phyloP scores from a whole-genome alignment of 2,329 filamentous ascomycete species.

The Cordyceps tenuipes region DNA sequence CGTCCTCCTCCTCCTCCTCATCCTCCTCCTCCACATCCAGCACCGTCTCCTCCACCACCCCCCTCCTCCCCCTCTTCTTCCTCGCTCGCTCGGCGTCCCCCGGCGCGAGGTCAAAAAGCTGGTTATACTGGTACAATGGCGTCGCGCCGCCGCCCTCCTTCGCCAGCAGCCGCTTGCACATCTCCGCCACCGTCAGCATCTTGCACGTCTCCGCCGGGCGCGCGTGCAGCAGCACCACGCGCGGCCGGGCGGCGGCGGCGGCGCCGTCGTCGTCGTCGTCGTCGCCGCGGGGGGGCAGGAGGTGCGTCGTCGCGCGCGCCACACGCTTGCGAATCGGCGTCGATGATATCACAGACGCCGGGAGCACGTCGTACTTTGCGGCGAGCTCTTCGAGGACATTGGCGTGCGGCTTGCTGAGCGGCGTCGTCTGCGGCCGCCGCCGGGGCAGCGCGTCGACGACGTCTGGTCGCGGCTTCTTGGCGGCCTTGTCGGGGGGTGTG shows the following conservation, averaged over 20 bases:
- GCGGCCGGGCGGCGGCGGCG: conserved; percentile 12
- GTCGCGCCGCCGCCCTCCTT: conserved; percentile 30
- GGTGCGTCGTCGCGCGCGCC: conserved; percentile 34
- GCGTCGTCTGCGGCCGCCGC: background rate
- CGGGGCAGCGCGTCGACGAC: background rate
- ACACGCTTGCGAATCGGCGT: conserved; percentile 51
- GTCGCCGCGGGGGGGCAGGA: conserved; percentile 22
- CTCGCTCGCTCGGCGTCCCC: conserved; percentile 20
- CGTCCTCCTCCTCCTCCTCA: conserved; percentile 22
- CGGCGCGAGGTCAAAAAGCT: conserved; percentile 40
- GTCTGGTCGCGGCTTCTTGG: background rate
- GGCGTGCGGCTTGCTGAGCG: conserved; percentile 9
- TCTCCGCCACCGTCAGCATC: conserved; percentile 38
- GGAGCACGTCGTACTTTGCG: conserved; percentile 40
- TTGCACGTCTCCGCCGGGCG: conserved; percentile 20
- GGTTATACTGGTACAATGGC: conserved; percentile 50
- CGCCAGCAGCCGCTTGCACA: conserved; percentile 49
- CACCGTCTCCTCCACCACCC: conserved; percentile 34
- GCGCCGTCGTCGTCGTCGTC: background rate
- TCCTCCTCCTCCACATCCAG: conserved; percentile 22
- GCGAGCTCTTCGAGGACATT: conserved; percentile 30
- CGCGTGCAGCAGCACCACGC: conserved; percentile 42
- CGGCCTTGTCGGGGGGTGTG: background rate
- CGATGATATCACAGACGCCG: conserved; percentile 50
- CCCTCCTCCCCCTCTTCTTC: conserved; percentile 19